Evolutionary conservation across 2,329 filamentous ascomycete genomes (phyloP).

Genomic region (Orbilia javanica): DNA sequence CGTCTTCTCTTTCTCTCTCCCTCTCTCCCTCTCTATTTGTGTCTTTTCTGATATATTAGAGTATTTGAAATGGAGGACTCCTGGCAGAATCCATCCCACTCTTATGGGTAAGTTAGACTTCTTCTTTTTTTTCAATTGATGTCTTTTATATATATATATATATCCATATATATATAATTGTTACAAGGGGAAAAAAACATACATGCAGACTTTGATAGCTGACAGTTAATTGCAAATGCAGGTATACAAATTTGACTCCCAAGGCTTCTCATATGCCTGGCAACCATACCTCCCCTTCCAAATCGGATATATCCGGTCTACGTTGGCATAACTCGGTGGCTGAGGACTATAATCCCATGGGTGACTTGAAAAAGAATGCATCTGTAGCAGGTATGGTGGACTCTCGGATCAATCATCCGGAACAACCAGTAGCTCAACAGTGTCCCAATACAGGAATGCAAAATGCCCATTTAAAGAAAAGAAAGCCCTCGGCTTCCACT

Average conservation of each 20-base stretch:
- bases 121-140: too few relatives aligned
- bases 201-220: neutral
- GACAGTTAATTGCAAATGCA: neutral
- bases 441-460: constrained; percentile 5
- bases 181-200: too few relatives aligned
- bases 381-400: constrained; percentile 40
- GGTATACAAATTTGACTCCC: constrained; percentile 27
- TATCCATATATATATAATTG: too few relatives aligned
- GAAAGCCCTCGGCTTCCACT: constrained; percentile 45
- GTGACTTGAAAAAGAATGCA: constrained; percentile 35
- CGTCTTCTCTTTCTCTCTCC: too few relatives aligned
- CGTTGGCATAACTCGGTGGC: constrained; percentile 56
- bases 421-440: constrained; percentile 22
- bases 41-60: neutral
- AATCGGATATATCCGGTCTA: constrained; percentile 41
- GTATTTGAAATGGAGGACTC: constrained; percentile 45
- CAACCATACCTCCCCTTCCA: constrained; percentile 36
- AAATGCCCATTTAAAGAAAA: constrained; percentile 39
- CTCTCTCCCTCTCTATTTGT: neutral
- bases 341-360: constrained; percentile 40
- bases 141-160: too few relatives aligned
- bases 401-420: constrained; percentile 24
- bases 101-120: constrained; percentile 33
- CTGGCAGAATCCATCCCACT: constrained; percentile 49
- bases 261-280: constrained; percentile 32